Conservation (phyloP, 306 rosid genomes). For the peach (Prunus persica) region DNA sequence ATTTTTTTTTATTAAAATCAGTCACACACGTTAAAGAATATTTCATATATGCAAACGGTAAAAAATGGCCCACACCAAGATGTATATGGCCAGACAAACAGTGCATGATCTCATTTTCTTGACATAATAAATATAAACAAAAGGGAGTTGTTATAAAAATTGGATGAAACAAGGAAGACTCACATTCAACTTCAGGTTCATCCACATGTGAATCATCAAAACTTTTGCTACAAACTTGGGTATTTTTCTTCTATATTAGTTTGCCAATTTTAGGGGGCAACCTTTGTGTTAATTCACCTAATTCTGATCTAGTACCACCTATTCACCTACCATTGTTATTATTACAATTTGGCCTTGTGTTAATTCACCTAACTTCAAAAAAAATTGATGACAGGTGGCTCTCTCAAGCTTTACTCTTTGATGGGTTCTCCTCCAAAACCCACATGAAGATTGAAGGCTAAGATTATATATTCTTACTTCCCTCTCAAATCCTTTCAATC, state of each 20-base stretch:
- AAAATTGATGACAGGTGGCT: conserved; percentile 15
- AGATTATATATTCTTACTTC: conserved; percentile 21
- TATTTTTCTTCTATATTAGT: neutral
- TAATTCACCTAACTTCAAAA: conserved; percentile 11
- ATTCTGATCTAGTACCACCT: neutral
- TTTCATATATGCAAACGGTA: no score
- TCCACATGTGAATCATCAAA: neutral
- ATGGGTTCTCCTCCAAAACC: neutral
- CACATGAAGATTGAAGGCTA: neutral
- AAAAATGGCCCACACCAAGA: no score
- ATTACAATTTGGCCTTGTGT: conserved; percentile 13
- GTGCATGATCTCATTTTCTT: no score
- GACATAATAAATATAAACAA: no score
- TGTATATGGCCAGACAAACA: no score
- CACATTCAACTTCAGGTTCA: conserved; percentile 10
- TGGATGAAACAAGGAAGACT: conserved; percentile 19
- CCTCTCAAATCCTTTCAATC: conserved; percentile 20
- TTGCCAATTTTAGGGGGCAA: neutral
- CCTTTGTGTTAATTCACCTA: conserved; percentile 5
- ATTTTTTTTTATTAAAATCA: no score
- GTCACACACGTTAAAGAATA: no score
- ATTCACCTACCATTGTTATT: neutral
- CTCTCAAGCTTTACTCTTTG: conserved; percentile 14
- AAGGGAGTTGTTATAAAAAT: conserved; percentile 12
- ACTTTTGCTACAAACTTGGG: neutral